Evolutionary conservation across 2,329 filamentous ascomycete genomes (phyloP).

Genomic region (Blastomyces parvus): DNA sequence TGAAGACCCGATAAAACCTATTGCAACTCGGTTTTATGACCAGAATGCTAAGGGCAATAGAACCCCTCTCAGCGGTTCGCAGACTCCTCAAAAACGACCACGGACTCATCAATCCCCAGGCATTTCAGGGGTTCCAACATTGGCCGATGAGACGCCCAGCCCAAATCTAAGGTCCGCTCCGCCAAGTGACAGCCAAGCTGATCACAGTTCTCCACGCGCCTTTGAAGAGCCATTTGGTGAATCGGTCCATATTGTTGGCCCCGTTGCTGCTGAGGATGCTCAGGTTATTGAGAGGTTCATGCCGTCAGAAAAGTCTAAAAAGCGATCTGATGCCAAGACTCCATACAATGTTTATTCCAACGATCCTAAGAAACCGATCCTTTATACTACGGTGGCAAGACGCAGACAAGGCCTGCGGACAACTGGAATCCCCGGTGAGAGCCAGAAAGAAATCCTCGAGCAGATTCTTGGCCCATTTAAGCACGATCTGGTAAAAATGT

Average conservation of each 20-base stretch:
- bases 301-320: constrained; percentile 33
- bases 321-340: constrained; percentile 32
- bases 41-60: constrained; percentile 2
- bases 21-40: constrained; percentile 18
- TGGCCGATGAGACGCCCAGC: constrained; percentile 15
- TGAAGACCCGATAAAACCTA: constrained; percentile 26
- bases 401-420: constrained; percentile 40
- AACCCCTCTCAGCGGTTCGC: constrained; percentile 13
- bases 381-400: constrained; percentile 42
- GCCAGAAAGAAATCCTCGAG: constrained; percentile 47
- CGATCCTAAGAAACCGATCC: constrained; percentile 38
- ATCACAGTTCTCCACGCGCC: constrained; percentile 10
- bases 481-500: constrained; percentile 44
- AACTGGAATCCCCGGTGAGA: constrained; percentile 37
- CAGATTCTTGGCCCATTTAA: constrained; percentile 49
- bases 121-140: constrained; percentile 16
- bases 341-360: constrained; percentile 45
- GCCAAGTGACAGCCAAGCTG: neutral
- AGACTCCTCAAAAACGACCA: constrained; percentile 29
- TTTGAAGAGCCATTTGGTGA: constrained; percentile 25
- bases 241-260: constrained; percentile 49
- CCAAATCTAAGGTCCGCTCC: constrained; percentile 8
- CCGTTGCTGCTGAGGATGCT: constrained; percentile 50
- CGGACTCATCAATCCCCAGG: constrained; percentile 22
- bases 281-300: constrained; percentile 53